Conservation (phyloP, 768 basidiomycete species). For the Hydnum rufescens region DNA sequence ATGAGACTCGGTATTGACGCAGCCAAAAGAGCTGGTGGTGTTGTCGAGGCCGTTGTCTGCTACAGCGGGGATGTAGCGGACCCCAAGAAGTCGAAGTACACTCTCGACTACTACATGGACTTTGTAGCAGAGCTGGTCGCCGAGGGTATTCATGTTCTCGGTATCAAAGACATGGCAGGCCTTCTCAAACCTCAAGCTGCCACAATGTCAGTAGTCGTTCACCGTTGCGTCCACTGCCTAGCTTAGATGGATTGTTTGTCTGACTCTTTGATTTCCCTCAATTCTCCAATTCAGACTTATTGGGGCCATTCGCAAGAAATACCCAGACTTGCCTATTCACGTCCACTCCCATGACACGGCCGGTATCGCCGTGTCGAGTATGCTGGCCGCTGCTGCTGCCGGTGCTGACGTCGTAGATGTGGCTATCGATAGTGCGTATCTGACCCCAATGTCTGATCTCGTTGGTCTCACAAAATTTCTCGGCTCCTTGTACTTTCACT, state of each 20-base stretch:
- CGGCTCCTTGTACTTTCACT: constrained; percentile 5
- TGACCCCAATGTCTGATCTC: too few species aligned
- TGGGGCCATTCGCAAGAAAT: constrained; percentile 83
- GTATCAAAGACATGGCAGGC: constrained; percentile 99
- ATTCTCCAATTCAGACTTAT: constrained; percentile 39
- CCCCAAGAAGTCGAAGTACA: constrained; percentile 92
- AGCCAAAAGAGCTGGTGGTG: constrained; percentile 98
- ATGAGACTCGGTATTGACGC: constrained; percentile 98
- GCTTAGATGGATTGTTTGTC: too few species aligned
- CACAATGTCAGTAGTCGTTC: constrained; percentile 42
- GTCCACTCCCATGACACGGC: constrained; percentile 99
- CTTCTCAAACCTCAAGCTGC: constrained; percentile 89
- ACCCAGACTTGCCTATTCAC: constrained; percentile 96
- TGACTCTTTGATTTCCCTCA: neutral
- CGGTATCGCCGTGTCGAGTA: constrained; percentile 92
- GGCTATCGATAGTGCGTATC: constrained; percentile 94
- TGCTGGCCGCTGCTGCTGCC: constrained; percentile 90
- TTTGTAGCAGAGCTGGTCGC: constrained; percentile 82
- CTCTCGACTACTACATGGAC: constrained; percentile 90
- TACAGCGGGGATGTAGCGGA: constrained; percentile 96
- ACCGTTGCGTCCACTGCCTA: neutral
- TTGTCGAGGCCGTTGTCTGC: constrained; percentile 91
- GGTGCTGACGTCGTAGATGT: constrained; percentile 97
- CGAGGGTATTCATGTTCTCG: constrained; percentile 91
- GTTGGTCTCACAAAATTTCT: neutral